phyloP scores from a whole-genome alignment of 805 yeast genomes.

The Lachancea fermentati region DNA sequence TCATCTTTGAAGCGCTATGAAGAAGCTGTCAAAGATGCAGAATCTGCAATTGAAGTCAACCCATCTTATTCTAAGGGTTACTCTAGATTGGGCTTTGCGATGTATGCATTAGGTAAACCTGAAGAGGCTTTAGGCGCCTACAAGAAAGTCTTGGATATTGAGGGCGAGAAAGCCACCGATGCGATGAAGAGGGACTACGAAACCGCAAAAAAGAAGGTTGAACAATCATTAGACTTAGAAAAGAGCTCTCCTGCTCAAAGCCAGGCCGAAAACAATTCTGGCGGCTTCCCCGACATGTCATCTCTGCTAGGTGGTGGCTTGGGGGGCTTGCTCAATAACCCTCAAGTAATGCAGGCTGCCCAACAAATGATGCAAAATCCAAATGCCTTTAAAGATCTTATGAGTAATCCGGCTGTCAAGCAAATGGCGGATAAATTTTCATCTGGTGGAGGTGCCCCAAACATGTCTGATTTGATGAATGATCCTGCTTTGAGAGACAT shows the following conservation, averaged over 20 bases:
- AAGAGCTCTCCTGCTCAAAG: conserved; percentile 25
- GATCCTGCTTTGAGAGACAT: conserved; percentile 71
- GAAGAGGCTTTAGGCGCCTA: conserved; percentile 88
- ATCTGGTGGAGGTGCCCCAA: conserved; percentile 60
- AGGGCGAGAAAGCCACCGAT: conserved; percentile 78
- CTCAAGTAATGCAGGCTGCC: conserved; percentile 88
- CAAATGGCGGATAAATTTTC: conserved; percentile 80
- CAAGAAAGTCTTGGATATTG: conserved; percentile 77
- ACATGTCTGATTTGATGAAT: conserved; percentile 65
- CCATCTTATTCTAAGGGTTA: conserved; percentile 86
- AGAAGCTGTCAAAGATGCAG: conserved; percentile 78
- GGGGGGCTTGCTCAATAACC: conserved; percentile 73
- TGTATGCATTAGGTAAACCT: conserved; percentile 90
- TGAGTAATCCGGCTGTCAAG: conserved; percentile 75
- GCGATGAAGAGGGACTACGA: conserved; percentile 92
- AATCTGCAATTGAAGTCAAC: conserved; percentile 70
- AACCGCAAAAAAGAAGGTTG: conserved; percentile 84
- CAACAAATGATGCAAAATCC: conserved; percentile 86
- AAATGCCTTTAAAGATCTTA: conserved; percentile 59
- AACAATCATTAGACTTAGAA: conserved; percentile 56
- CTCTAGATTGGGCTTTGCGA: conserved; percentile 91
- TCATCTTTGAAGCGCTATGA: conserved; percentile 71
- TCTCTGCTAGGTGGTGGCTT: conserved; percentile 64
- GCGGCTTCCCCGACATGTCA: conserved; percentile 74
- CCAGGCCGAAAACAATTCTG: conserved; percentile 23